These are phyloP conservation scores for Oemleria cerasiformis DNA, from an alignment of 306 rosid species.

Conservation along the genomic window DNA sequence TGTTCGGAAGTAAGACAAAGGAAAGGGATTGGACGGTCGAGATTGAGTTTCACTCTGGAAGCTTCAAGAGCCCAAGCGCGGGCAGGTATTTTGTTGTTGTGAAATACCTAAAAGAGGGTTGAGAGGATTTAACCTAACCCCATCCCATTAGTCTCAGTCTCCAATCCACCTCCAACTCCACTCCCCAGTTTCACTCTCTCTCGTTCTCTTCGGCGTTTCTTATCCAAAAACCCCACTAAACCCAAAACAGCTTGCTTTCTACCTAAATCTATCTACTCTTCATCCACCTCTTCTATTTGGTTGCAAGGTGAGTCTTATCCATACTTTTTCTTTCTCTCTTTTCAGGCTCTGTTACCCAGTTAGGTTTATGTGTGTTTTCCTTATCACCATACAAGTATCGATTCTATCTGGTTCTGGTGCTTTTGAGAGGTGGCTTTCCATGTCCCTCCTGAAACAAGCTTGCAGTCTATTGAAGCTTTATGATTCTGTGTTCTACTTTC, in stretches of 20 bases:
- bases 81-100: neutral
- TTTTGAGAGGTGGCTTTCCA: neutral
- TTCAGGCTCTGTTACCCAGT: neutral
- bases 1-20: constrained; percentile 25
- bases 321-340: neutral
- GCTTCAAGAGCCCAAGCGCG: constrained; percentile 23
- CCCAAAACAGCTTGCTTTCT: neutral
- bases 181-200: neutral
- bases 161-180: neutral
- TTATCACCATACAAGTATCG: neutral
- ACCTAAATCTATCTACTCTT: constrained; percentile 25
- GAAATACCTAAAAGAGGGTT: no score
- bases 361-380: neutral
- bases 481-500: neutral
- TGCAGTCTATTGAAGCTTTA: neutral
- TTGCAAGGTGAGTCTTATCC: constrained; percentile 22
- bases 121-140: neutral
- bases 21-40: constrained; percentile 24
- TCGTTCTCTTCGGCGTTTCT: constrained; percentile 16
- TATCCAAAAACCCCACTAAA: constrained; percentile 28
- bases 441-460: neutral
- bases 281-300: constrained; percentile 26
- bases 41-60: constrained; percentile 13
- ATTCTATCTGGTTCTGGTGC: neutral
- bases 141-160: neutral